These are phyloP conservation scores for Zea luxurians DNA, from an alignment of 176 grass and related monocot genomes.

Conservation along the genomic window DNA sequence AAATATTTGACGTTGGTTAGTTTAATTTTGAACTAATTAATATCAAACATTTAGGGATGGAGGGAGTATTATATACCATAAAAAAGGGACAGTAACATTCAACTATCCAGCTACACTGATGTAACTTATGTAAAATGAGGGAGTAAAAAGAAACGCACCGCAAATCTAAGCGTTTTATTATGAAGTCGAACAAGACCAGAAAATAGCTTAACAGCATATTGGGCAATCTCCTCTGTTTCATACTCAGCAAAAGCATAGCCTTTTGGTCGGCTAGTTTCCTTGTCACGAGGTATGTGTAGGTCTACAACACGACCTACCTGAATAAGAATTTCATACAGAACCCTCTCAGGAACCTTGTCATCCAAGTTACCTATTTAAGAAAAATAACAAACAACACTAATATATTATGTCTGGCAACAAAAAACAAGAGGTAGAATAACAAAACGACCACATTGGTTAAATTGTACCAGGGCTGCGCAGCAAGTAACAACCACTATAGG, in stretches of 20 bases:
- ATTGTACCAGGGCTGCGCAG: background rate
- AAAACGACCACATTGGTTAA: slow-evolving; percentile 14
- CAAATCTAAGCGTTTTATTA: slow-evolving; percentile 89
- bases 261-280: slow-evolving; percentile 85
- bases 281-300: slow-evolving; percentile 92
- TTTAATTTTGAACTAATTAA: background rate
- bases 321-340: slow-evolving; percentile 95
- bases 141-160: slow-evolving; percentile 73
- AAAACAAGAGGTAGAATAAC: slow-evolving; percentile 6
- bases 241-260: slow-evolving; percentile 98
- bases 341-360: slow-evolving; percentile 81
- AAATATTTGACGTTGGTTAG: background rate
- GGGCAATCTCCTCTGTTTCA: slow-evolving; percentile 87
- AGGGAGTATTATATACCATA: background rate
- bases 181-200: slow-evolving; percentile 85
- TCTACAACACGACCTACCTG: slow-evolving; percentile 93
- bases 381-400: slow-evolving; percentile 35
- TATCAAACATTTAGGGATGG: background rate
- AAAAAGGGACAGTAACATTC: background rate
- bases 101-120: background rate
- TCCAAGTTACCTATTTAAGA: slow-evolving; percentile 93
- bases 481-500: background rate
- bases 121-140: slow-evolving; percentile 10
- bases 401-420: background rate
- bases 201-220: slow-evolving; percentile 98